Conservation (phyloP, 768 basidiomycete genomes). For the Cystobasidium ongulense region DNA sequence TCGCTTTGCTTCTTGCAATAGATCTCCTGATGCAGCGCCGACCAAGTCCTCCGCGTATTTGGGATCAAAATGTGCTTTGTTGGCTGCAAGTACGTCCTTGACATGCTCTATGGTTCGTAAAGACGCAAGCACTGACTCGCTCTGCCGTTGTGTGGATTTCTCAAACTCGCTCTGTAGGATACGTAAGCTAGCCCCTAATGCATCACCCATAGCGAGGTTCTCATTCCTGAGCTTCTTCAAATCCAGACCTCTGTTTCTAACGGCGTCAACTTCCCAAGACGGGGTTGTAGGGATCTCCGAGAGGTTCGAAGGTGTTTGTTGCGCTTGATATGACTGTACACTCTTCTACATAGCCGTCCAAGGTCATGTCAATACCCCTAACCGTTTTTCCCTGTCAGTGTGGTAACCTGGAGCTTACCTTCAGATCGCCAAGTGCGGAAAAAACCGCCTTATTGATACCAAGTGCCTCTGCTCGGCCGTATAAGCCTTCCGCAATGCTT, state of each 20-base stretch:
- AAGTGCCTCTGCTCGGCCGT: slow-evolving; percentile 38
- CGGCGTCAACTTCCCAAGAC: slow-evolving; percentile 33
- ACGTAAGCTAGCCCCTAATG: background rate
- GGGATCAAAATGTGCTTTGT: background rate
- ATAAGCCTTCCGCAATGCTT: slow-evolving; percentile 38
- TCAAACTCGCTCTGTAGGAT: background rate
- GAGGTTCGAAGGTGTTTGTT: slow-evolving; percentile 15
- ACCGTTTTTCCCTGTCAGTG: background rate
- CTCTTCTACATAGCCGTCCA: background rate
- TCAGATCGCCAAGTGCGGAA: slow-evolving; percentile 36
- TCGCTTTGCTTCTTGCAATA: background rate
- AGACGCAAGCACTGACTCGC: background rate
- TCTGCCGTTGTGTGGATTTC: background rate
- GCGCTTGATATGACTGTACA: slow-evolving; percentile 31
- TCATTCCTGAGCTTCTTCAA: slow-evolving; percentile 8
- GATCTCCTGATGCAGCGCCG: background rate
- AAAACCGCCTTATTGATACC: slow-evolving; percentile 41
- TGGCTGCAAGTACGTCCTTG: background rate
- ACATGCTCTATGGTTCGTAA: slow-evolving; percentile 17
- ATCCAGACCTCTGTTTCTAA: background rate
- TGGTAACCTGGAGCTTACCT: background rate
- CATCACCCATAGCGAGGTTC: slow-evolving; percentile 24
- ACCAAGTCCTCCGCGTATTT: background rate
- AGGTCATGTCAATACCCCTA: background rate
- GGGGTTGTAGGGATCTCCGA: slow-evolving; percentile 34